Conservation (phyloP, 441 rosid genomes). For the Bruguiera hainesii region DNA sequence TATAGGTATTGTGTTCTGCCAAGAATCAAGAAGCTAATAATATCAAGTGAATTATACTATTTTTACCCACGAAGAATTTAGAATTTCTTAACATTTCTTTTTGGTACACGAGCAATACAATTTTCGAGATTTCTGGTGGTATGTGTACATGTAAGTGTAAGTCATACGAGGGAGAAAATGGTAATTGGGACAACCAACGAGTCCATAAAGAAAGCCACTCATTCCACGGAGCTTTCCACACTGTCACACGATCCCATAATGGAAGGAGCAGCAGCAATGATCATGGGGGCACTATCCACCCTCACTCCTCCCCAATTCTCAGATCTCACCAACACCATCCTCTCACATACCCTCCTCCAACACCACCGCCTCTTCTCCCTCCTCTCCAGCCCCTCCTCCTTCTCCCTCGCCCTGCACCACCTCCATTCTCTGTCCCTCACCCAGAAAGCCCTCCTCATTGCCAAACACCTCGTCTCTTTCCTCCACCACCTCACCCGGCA, state of each 20-base stretch:
- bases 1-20: too few relatives aligned
- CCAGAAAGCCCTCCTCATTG: slow-evolving; percentile 60
- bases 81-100: too few relatives aligned
- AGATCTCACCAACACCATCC: slow-evolving; percentile 46
- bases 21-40: too few relatives aligned
- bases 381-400: slow-evolving; percentile 71
- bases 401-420: slow-evolving; percentile 69
- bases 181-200: neutral
- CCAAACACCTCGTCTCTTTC: slow-evolving; percentile 64
- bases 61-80: too few relatives aligned
- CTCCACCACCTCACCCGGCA: slow-evolving; percentile 62
- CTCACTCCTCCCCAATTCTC: slow-evolving; percentile 47
- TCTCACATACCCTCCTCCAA: slow-evolving; percentile 44
- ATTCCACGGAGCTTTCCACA: slow-evolving; percentile 15
- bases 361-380: slow-evolving; percentile 58
- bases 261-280: slow-evolving; percentile 44
- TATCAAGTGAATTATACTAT: too few relatives aligned
- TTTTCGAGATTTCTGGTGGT: too few relatives aligned
- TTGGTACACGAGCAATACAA: too few relatives aligned
- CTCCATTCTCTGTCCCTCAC: slow-evolving; percentile 68
- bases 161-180: neutral
- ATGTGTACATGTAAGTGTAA: too few relatives aligned
- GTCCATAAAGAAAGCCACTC: slow-evolving; percentile 19
- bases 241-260: slow-evolving; percentile 35
- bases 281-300: slow-evolving; percentile 63